Evolutionary conservation across 805 yeast species (phyloP).

Genomic region (Danielia oregonensis): DNA sequence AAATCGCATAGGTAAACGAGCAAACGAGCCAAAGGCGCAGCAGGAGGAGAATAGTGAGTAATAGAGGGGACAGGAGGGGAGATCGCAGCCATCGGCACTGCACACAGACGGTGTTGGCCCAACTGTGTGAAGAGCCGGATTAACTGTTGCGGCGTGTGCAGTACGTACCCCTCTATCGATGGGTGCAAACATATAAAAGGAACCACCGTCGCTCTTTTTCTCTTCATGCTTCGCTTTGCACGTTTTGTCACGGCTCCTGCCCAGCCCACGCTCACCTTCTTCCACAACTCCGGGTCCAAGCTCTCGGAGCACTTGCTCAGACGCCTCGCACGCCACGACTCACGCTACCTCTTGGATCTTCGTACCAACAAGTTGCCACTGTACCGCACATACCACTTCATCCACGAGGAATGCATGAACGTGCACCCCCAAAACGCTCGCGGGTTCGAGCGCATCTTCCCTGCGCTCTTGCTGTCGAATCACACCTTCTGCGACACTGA

Average conservation of each 20-base stretch:
- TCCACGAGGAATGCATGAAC: conserved; percentile 18
- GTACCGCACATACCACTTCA: conserved; percentile 15
- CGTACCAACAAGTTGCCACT: conserved; percentile 16
- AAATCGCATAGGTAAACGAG: too few species aligned
- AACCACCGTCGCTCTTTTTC: not conserved
- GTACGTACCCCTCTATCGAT: conserved; percentile 4
- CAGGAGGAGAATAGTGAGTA: not conserved
- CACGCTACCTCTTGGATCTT: conserved; percentile 20
- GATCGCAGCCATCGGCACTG: not conserved
- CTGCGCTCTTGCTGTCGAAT: conserved; percentile 15
- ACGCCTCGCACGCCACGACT: conserved; percentile 18
- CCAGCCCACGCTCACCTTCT: conserved; percentile 21
- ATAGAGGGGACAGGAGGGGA: conserved; percentile 1
- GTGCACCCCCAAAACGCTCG: conserved; percentile 18
- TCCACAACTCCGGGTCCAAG: conserved; percentile 28
- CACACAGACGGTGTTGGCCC: conserved; percentile 1
- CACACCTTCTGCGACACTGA: conserved; percentile 15
- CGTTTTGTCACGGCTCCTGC: conserved; percentile 11
- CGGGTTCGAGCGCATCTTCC: conserved; percentile 18
- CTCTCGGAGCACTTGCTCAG: conserved; percentile 25
- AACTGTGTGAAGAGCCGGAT: conserved; percentile 1
- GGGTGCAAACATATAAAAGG: conserved; percentile 1
- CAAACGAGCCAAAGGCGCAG: too few species aligned
- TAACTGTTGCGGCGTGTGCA: conserved; percentile 1
- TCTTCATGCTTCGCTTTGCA: conserved; percentile 14